These are phyloP conservation scores for Capillidium heterosporum DNA, from an alignment of 371 early-diverging fungal genomes.

Conservation along the genomic window DNA sequence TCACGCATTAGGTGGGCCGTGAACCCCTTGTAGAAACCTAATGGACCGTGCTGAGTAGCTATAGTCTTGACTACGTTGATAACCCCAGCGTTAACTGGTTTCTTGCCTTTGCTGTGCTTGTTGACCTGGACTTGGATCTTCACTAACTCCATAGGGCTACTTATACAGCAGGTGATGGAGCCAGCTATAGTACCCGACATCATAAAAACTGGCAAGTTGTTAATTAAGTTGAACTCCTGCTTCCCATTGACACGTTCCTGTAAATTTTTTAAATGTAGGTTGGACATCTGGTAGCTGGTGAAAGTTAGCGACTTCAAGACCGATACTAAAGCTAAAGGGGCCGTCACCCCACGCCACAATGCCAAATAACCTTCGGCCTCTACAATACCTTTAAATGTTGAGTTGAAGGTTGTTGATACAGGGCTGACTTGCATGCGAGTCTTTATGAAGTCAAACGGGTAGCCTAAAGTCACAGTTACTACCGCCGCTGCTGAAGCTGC, in stretches of 20 bases:
- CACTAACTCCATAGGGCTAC: conserved; percentile 3
- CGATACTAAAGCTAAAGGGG: background rate
- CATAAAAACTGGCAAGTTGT: background rate
- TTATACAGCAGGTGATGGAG: background rate
- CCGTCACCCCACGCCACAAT: conserved; percentile 3
- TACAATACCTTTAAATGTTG: background rate
- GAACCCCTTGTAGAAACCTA: conserved; percentile 23
- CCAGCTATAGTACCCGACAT: conserved; percentile 1
- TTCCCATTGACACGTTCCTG: background rate
- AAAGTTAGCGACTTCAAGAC: background rate
- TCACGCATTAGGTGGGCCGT: conserved; percentile 37
- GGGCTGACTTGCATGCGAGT: conserved; percentile 5
- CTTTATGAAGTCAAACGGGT: conserved; percentile 5
- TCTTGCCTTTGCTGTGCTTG: background rate
- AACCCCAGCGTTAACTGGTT: background rate
- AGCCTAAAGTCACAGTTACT: background rate
- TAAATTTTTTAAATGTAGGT: background rate
- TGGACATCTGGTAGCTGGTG: background rate
- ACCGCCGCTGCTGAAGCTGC: background rate
- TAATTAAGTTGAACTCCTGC: background rate
- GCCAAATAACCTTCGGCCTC: background rate
- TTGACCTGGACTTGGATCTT: conserved; percentile 2
- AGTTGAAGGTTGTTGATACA: background rate
- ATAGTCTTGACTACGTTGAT: background rate
- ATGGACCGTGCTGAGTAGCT: background rate